phyloP scores from a whole-genome alignment of 2,329 filamentous ascomycete genomes.

The Exophiala mesophila region DNA sequence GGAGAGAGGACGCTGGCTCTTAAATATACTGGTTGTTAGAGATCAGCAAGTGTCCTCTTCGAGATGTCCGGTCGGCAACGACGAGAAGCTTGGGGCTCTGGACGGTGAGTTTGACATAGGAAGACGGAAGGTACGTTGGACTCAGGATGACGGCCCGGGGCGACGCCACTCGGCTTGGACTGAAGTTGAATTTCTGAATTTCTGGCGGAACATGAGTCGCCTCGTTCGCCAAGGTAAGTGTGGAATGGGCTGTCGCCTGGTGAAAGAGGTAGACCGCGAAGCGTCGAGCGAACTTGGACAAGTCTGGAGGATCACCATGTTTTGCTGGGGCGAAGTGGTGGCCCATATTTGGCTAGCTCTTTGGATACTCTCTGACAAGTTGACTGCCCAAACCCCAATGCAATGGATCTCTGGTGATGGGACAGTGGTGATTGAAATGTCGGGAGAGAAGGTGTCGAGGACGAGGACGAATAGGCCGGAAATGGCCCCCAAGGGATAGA shows the following conservation, averaged over 20 bases:
- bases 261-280: too few relatives aligned
- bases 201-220: slow-evolving; percentile 39
- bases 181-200: slow-evolving; percentile 32
- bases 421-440: slow-evolving; percentile 20
- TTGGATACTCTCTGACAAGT: slow-evolving; percentile 34
- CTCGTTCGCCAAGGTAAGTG: slow-evolving; percentile 39
- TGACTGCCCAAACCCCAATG: slow-evolving; percentile 14
- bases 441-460: too few relatives aligned
- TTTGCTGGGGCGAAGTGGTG: slow-evolving; percentile 71
- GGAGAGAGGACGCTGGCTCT: slow-evolving; percentile 74
- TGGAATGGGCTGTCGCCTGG: slow-evolving; percentile 44
- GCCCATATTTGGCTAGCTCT: slow-evolving; percentile 70
- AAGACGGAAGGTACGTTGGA: slow-evolving; percentile 28
- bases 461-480: too few relatives aligned
- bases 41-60: slow-evolving; percentile 51
- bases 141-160: slow-evolving; percentile 2
- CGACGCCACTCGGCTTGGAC: slow-evolving; percentile 28
- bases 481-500: too few relatives aligned
- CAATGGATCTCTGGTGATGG: slow-evolving; percentile 18
- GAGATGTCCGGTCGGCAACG: neutral
- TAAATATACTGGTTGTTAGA: slow-evolving; percentile 56
- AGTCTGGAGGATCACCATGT: slow-evolving; percentile 53
- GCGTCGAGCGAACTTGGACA: slow-evolving; percentile 26
- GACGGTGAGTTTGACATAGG: neutral
- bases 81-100: slow-evolving; percentile 5